These are phyloP conservation scores for Scenedesmus sp. DNA, from an alignment of 163 green algal genomes.

Conservation along the genomic window DNA sequence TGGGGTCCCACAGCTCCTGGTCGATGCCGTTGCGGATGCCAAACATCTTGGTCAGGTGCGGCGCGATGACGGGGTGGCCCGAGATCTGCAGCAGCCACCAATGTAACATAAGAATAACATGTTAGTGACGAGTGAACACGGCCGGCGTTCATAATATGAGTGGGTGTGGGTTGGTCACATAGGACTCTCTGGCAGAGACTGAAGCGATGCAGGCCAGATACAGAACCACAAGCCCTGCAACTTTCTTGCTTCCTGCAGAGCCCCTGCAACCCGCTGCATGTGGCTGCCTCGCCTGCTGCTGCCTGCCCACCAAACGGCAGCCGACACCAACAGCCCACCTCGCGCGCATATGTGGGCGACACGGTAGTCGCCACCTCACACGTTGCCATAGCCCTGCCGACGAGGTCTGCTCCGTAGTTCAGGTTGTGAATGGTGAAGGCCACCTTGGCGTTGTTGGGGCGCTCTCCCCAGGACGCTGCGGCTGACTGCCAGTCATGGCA, in stretches of 20 bases:
- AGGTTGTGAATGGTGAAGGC: constrained; percentile 99
- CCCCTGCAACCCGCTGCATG: too few species aligned
- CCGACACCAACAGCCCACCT: constrained; percentile 61
- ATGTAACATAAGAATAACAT: background rate
- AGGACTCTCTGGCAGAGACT: too few species aligned
- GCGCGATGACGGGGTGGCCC: constrained; percentile 77
- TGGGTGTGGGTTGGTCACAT: too few species aligned
- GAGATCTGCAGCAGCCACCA: constrained; percentile 70
- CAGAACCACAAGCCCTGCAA: too few species aligned
- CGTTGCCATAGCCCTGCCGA: constrained; percentile 84
- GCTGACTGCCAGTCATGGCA: constrained; percentile 98
- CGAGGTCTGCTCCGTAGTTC: constrained; percentile 86
- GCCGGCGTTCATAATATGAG: too few species aligned
- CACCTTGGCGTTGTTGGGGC: constrained; percentile 40
- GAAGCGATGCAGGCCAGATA: too few species aligned
- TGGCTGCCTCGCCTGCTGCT: background rate
- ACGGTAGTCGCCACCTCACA: constrained; percentile 83
- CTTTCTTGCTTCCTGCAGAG: too few species aligned
- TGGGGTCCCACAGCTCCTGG: constrained; percentile 91
- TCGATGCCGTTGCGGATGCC: constrained; percentile 95
- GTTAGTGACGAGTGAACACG: background rate
- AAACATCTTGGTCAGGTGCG: constrained; percentile 85
- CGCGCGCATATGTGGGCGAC: constrained; percentile 92
- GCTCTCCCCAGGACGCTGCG: constrained; percentile 73
- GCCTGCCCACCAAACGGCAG: background rate